A percentile compares a stretch with the other conserved stretches of the same genome.
Evolutionary conservation across 371 early-diverging fungal genomes (phyloP).

Genomic region (Rhizomucor miehei): DNA sequence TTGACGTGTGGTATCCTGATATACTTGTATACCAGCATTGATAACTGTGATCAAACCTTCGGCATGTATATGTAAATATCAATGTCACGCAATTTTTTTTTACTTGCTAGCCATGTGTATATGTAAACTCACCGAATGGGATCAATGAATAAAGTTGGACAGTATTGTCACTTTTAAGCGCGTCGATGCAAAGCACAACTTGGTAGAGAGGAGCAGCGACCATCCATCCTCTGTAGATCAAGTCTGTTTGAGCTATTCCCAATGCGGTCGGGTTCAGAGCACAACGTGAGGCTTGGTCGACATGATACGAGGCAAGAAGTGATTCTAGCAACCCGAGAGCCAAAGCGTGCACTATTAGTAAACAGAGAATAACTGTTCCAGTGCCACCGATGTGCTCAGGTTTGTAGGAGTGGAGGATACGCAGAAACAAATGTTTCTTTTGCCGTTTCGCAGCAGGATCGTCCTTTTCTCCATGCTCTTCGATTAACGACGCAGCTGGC

Average conservation of each 20-base stretch:
- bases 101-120: too few relatives aligned
- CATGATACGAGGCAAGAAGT: background rate
- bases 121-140: slow-evolving; percentile 5
- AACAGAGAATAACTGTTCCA: too few relatives aligned
- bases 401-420: too few relatives aligned
- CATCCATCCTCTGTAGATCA: slow-evolving; percentile 12
- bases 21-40: background rate
- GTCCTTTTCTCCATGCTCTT: too few relatives aligned
- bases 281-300: background rate
- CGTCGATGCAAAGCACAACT: slow-evolving; percentile 9
- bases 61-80: too few relatives aligned
- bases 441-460: too few relatives aligned
- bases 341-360: background rate
- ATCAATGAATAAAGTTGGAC: slow-evolving; percentile 2
- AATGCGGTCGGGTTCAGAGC: background rate
- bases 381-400: too few relatives aligned
- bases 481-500: too few relatives aligned
- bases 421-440: too few relatives aligned
- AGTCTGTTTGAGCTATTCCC: slow-evolving; percentile 7
- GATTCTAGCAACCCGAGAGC: slow-evolving; percentile 2
- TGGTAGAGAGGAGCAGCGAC: slow-evolving; percentile 10
- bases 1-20: background rate
- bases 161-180: slow-evolving; percentile 5
- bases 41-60: background rate
- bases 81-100: too few relatives aligned